Conservation (phyloP, 345 rosid species). For the Salix koriyanagi region DNA sequence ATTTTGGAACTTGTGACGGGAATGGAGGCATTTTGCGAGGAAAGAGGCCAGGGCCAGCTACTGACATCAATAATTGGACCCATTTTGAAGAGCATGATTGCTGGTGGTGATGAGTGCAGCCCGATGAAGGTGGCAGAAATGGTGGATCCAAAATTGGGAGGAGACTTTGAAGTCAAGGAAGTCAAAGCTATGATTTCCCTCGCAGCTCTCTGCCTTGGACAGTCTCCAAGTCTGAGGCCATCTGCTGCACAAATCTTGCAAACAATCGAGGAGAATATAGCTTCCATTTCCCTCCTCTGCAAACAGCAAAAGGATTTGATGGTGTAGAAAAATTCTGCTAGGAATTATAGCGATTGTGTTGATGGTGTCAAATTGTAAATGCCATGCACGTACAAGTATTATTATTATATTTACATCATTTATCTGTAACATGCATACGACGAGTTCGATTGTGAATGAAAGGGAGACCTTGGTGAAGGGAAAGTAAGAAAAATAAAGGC, state of each 20-base stretch:
- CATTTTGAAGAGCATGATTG: conserved; percentile 16
- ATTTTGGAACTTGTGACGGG: conserved; percentile 72
- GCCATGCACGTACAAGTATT: not conserved
- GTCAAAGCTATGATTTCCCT: conserved; percentile 46
- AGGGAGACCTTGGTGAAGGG: not conserved
- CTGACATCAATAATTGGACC: conserved; percentile 44
- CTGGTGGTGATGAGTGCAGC: conserved; percentile 6
- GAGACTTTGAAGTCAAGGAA: conserved; percentile 48
- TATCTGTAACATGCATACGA: not conserved
- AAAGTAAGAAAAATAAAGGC: not conserved
- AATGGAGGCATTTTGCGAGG: conserved; percentile 61
- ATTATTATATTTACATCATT: not conserved
- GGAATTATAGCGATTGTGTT: not conserved
- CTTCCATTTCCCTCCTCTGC: conserved; percentile 29
- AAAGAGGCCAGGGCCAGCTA: conserved; percentile 50
- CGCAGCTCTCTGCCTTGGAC: conserved; percentile 49
- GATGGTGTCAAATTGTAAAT: not conserved
- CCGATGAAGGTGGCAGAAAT: conserved; percentile 28
- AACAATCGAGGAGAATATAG: conserved; percentile 33
- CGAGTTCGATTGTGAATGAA: not conserved
- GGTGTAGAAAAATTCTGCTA: not conserved
- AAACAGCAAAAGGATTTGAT: conserved; percentile 5
- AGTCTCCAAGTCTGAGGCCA: conserved; percentile 53
- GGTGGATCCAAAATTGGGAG: conserved; percentile 57
- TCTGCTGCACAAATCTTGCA: conserved; percentile 49